Evolutionary conservation across 148 eudicot genomes (phyloP), one percentile per base, ranked within the genome.

Genomic region (Vaccinium vitisidaea): DNA sequence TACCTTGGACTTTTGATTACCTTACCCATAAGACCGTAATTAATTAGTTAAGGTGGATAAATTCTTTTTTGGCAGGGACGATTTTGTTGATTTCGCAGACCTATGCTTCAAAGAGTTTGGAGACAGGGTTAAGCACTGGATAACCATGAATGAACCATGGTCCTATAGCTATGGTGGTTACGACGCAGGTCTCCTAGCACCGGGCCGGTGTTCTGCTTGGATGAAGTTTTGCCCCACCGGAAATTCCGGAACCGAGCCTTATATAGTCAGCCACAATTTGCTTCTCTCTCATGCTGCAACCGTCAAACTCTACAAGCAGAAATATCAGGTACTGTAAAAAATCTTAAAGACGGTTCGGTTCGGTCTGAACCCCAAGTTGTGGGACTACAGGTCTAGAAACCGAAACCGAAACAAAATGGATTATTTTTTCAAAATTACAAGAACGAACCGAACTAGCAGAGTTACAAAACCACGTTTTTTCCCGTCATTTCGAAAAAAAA

Each of bases 51-150:
- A n/a, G 12, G 5, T n/a, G 13, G 48, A 32, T 16, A 13, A 39
- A 32, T 25, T 32, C 46, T 32, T 9, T 25, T 73, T 36, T 39
- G 1, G 81, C 83, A 87, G 89, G 83, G 63, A 81, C 0, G 87
- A 87, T 58, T 87, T 87, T 79, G 21, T 13, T 19, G 83, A 84
- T 49, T 87, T 77, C 82, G 87, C 87, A 18, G 83, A 82, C 4
- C 23, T 83, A 13, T 85, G 87, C 36, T 88, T 85, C 83, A 56
- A 80, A 25, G 61, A 61, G 39, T 85, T 82, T 75, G 89, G 87
- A 5, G 89, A 85, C 16, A 69, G 87, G 18, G 87, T 88, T 55
- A 85, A 85, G 73, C 48, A 84, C 61, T 87, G 88, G 88, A 84
- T 80, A n/a, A 87, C 88, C 1, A 21, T 84, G 19, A 87, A 87